Evolutionary conservation across 2,329 filamentous ascomycete species (phyloP).

Genomic region (Thielaviopsis ethacetica): DNA sequence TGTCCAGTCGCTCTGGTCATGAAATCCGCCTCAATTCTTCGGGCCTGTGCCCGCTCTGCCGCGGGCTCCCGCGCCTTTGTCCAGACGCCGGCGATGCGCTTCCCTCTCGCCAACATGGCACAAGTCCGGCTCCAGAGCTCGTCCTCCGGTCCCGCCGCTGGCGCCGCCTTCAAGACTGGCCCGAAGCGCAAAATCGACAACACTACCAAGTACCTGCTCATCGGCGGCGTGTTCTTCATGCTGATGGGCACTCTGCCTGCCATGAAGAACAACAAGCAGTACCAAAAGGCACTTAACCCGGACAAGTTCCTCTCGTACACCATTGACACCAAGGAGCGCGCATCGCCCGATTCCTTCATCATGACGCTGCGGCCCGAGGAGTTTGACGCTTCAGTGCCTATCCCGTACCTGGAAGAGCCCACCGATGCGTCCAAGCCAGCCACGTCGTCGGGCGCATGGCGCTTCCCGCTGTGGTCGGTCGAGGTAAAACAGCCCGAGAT

Average conservation of each 20-base stretch:
- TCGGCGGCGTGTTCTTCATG: conserved; percentile 9
- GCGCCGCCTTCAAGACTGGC: not conserved
- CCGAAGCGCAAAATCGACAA: conserved; percentile 7
- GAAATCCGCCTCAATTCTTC: not conserved
- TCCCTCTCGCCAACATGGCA: not conserved
- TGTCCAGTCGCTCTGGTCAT: not conserved
- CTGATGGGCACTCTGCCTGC: conserved; percentile 6
- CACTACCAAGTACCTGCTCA: conserved; percentile 9
- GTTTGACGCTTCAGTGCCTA: conserved; percentile 11
- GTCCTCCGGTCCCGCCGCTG: not conserved
- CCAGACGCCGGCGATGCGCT: not conserved
- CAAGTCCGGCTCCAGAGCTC: not conserved
- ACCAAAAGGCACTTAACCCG: conserved; percentile 31
- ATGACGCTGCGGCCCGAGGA: conserved; percentile 40
- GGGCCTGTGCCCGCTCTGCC: not conserved
- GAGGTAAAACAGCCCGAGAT: conserved; percentile 90
- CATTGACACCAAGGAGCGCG: conserved; percentile 40
- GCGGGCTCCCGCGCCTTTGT: not conserved
- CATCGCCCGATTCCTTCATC: conserved; percentile 53
- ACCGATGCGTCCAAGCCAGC: conserved; percentile 5
- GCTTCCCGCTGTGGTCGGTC: conserved; percentile 62
- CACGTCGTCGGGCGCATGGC: conserved; percentile 17
- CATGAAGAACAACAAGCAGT: conserved; percentile 7
- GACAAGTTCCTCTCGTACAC: conserved; percentile 49
- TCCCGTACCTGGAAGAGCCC: conserved; percentile 13